These are phyloP conservation scores for Dendrobium huoshanense DNA, from an alignment of 106 monocot genomes.

Conservation along the genomic window DNA sequence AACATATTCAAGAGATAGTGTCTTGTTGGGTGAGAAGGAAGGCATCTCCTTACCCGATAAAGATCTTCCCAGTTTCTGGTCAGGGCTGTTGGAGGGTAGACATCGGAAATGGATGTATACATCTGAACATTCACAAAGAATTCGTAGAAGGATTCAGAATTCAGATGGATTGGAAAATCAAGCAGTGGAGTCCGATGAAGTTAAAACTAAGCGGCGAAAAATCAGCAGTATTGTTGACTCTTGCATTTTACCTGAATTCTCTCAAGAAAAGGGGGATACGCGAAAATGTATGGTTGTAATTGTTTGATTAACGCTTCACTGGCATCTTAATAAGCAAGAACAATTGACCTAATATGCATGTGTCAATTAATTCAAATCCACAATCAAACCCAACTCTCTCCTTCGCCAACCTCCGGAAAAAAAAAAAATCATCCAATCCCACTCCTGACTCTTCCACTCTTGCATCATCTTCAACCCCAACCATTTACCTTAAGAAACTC, in stretches of 20 bases:
- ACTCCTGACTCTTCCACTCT: neutral
- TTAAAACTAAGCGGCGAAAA: constrained; percentile 52
- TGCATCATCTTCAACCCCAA: neutral
- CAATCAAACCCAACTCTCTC: no score
- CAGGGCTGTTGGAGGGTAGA: constrained; percentile 52
- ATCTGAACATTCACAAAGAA: constrained; percentile 37
- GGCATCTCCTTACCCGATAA: constrained; percentile 29
- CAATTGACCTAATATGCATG: neutral
- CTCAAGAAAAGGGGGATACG: constrained; percentile 1
- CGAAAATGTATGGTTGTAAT: neutral
- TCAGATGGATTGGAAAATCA: constrained; percentile 4
- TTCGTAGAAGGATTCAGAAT: constrained; percentile 35
- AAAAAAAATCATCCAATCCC: neutral
- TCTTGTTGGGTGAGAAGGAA: constrained; percentile 52
- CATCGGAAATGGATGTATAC: constrained; percentile 54
- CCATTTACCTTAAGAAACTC: neutral
- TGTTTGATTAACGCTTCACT: neutral
- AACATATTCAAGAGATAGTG: constrained; percentile 54
- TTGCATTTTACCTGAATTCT: neutral
- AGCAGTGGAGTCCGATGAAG: constrained; percentile 38
- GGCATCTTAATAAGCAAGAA: neutral
- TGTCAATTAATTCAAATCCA: neutral
- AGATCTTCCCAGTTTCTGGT: constrained; percentile 63
- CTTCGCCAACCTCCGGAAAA: neutral
- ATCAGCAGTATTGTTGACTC: constrained; percentile 10